Base-by-base conservation (phyloP, 2,329 filamentous ascomycete genomes). In the Cladosporium sp. region DNA sequence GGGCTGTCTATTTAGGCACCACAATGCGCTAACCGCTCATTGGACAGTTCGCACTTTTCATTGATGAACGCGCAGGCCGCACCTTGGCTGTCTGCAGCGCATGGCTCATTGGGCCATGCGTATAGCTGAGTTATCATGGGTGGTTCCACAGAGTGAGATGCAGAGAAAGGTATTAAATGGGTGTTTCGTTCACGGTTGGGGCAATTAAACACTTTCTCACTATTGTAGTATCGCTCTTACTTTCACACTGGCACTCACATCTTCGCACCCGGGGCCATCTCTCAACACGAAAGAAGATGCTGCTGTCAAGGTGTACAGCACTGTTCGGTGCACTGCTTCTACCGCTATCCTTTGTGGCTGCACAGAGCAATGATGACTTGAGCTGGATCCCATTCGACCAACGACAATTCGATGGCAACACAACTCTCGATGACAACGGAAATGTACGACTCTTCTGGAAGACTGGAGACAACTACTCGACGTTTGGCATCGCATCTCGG, bases 391-490 rank as follows among this genome's bases (percentile, higher is more conserved):
- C 67, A 6, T 69, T 69, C 36, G 66, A 69, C 43, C 64, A 36
- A 21, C 34, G 39, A 48, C 64, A 67, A 46, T 68, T 69, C 54
- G 57, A 65, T 28, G 59, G 63, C 10, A 69, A 63, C 43, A 49
- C 61, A 56, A 51, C 53, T 49, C 68, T 69, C 48, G 68, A 69
- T 59, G 32, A 26, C 5, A 62, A 67, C 11, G 68, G 65, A 1
- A 26, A 67, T 39, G 65, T 69, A n/a, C 66, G 68, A 26, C 65
- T 69, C 5, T 69, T 67, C 67, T 69, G 68, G 68, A 68, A 62
- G 32, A 67, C 43, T 58, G 68, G 68, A 23, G 66, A 67, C 36
- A 63, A 69, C 28, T 67, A 69, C 21, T 69, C 68, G 39, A 67
- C 66, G n/a, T 69, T 64, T 26, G 68, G 65, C 18, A 39, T 67